These are phyloP conservation scores for Aspergillus pseudoterreus DNA, from an alignment of 2,329 filamentous ascomycete species.

Conservation along the genomic window DNA sequence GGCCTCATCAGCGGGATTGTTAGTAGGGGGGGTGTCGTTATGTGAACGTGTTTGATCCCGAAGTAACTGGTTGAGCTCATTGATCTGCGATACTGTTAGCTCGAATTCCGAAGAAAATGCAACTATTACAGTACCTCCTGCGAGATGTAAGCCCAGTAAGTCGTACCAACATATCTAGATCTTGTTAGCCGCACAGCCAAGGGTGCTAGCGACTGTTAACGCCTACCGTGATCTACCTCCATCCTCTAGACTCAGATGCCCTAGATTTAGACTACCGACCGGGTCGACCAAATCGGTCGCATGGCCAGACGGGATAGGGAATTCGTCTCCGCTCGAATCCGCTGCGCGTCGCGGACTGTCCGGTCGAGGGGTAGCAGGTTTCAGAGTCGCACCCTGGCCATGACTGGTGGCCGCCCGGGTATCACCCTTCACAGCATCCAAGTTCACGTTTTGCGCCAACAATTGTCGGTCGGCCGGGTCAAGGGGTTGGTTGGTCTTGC, in stretches of 20 bases:
- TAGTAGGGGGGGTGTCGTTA: slow-evolving; percentile 18
- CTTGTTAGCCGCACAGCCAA: not conserved
- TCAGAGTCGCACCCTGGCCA: slow-evolving; percentile 9
- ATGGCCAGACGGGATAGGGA: slow-evolving; percentile 40
- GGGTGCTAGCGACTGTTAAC: slow-evolving; percentile 14
- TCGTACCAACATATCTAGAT: slow-evolving; percentile 43
- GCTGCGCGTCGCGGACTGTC: slow-evolving; percentile 31
- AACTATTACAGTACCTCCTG: slow-evolving; percentile 31
- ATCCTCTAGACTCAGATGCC: slow-evolving; percentile 42
- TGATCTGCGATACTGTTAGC: slow-evolving; percentile 28
- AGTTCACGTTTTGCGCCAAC: slow-evolving; percentile 12
- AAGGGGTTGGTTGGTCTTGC: slow-evolving; percentile 29
- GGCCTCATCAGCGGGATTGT: slow-evolving; percentile 20
- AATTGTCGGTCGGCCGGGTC: slow-evolving; percentile 21
- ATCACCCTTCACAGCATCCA: slow-evolving; percentile 17
- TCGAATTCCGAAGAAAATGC: too few species aligned
- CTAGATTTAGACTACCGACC: slow-evolving; percentile 38
- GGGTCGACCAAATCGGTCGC: slow-evolving; percentile 42
- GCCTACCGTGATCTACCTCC: slow-evolving; percentile 42
- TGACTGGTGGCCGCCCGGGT: slow-evolving; percentile 10
- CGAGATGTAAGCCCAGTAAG: slow-evolving; percentile 45
- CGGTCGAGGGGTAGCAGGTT: slow-evolving; percentile 18
- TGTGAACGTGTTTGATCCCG: slow-evolving; percentile 39
- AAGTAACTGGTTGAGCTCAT: slow-evolving; percentile 43
- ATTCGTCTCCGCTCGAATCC: slow-evolving; percentile 38